Percentiles rank a stretch among this genome's conserved stretches.
Conservation (phyloP, 2,329 filamentous ascomycete genomes). For the Tolypocladium amazonense region DNA sequence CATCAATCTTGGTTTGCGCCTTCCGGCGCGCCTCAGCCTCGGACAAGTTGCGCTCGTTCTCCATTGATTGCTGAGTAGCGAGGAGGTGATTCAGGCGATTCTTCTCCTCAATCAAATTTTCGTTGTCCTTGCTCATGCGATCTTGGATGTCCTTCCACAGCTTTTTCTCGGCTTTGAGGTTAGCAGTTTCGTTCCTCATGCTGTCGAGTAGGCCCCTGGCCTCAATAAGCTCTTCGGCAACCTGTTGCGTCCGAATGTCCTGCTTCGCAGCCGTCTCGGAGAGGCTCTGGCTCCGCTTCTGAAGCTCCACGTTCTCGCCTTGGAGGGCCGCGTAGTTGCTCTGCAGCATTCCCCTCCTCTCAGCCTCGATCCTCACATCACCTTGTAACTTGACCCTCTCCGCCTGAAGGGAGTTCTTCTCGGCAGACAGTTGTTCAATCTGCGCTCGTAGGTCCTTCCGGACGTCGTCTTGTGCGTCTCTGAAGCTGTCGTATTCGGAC, state of each 20-base stretch:
- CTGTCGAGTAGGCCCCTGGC: slow-evolving; percentile 73
- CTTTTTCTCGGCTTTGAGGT: slow-evolving; percentile 89
- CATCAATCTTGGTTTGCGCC: slow-evolving; percentile 67
- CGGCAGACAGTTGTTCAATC: slow-evolving; percentile 66
- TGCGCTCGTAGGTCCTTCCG: slow-evolving; percentile 76
- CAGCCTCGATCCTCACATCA: slow-evolving; percentile 69
- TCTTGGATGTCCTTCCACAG: slow-evolving; percentile 91
- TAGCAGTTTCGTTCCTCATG: slow-evolving; percentile 80
- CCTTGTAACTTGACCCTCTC: slow-evolving; percentile 73
- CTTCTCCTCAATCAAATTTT: slow-evolving; percentile 73
- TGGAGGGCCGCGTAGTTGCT: slow-evolving; percentile 78
- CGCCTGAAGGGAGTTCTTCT: slow-evolving; percentile 72
- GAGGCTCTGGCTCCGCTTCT: slow-evolving; percentile 67
- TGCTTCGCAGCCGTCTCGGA: slow-evolving; percentile 82
- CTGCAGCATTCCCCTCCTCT: slow-evolving; percentile 83
- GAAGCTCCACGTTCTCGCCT: slow-evolving; percentile 74
- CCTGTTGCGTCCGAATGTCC: slow-evolving; percentile 81
- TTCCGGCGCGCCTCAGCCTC: slow-evolving; percentile 76
- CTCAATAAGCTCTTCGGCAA: slow-evolving; percentile 87
- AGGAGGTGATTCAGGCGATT: slow-evolving; percentile 74
- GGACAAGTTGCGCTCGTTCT: slow-evolving; percentile 81
- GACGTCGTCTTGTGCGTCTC: slow-evolving; percentile 74
- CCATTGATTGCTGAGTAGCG: slow-evolving; percentile 73
- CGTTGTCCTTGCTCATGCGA: slow-evolving; percentile 79
- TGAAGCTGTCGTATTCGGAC: slow-evolving; percentile 78